Evolutionary conservation across 2,329 filamentous ascomycete genomes (phyloP).

Genomic region (Microsporum canis): DNA sequence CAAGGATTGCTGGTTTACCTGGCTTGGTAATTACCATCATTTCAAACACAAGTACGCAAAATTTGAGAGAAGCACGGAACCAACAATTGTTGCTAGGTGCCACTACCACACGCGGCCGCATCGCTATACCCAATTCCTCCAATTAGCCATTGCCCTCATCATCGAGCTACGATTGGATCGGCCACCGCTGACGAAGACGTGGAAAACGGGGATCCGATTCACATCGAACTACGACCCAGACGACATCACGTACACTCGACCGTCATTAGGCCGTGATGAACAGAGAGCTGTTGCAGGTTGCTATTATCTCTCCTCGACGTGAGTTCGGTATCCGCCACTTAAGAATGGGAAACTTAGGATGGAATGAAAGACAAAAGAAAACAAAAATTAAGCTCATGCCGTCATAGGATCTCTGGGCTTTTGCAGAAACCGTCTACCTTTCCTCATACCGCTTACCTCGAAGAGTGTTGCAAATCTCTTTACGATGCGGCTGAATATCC

Average conservation of each 20-base stretch:
- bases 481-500: constrained; percentile 23
- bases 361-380: neutral
- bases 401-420: constrained; percentile 25
- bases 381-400: neutral
- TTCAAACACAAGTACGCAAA: neutral
- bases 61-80: neutral
- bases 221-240: constrained; percentile 17
- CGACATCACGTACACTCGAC: constrained; percentile 2
- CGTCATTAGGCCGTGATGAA: constrained; percentile 29
- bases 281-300: constrained; percentile 36
- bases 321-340: constrained; percentile 10
- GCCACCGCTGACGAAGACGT: constrained; percentile 19
- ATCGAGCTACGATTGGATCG: constrained; percentile 26
- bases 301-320: constrained; percentile 36
- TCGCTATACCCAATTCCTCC: constrained; percentile 26
- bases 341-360: neutral
- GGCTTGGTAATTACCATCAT: constrained; percentile 22
- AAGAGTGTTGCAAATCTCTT: constrained; percentile 28
- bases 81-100: constrained; percentile 17
- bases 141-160: constrained; percentile 28
- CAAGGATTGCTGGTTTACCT: constrained; percentile 30
- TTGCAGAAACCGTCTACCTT: constrained; percentile 32
- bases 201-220: constrained; percentile 23
- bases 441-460: constrained; percentile 25
- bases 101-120: constrained; percentile 25